Conservation (phyloP, 2,329 filamentous ascomycete genomes). For the Penicillium sp. region DNA sequence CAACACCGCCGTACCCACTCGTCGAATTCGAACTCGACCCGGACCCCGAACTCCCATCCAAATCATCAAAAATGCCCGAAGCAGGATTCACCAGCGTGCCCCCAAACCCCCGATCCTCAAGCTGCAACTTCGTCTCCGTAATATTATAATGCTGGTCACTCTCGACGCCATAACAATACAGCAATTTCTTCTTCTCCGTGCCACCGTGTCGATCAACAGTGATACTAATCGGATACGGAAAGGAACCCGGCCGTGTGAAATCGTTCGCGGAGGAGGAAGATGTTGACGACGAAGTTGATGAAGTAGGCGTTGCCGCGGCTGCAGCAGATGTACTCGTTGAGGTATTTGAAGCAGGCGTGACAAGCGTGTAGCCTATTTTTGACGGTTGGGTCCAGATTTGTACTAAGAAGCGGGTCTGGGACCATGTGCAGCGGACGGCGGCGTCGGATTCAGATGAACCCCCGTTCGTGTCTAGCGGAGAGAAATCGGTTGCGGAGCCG, state of each 20-base stretch:
- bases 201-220: conserved; percentile 65
- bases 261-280: conserved; percentile 46
- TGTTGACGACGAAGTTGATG: conserved; percentile 17
- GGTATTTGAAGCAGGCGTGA: conserved; percentile 19
- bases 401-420: conserved; percentile 63
- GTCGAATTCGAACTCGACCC: conserved; percentile 10
- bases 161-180: conserved; percentile 64
- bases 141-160: conserved; percentile 51
- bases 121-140: conserved; percentile 51
- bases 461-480: conserved; percentile 54
- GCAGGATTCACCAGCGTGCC: conserved; percentile 58
- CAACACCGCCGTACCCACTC: conserved; percentile 52
- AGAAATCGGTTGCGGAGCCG: conserved; percentile 41
- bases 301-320: conserved; percentile 26
- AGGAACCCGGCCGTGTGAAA: conserved; percentile 58
- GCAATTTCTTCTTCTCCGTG: conserved; percentile 55
- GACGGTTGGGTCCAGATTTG: conserved; percentile 64
- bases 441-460: conserved; percentile 54
- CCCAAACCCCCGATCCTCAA: conserved; percentile 57
- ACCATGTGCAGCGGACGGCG: conserved; percentile 59
- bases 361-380: conserved; percentile 35
- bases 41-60: conserved; percentile 5
- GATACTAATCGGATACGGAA: conserved; percentile 65
- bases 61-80: conserved; percentile 47
- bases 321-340: conserved; percentile 16